Evolutionary conservation across 2,329 filamentous ascomycete genomes (phyloP).

Genomic region (Ophiosphaerella korrae): DNA sequence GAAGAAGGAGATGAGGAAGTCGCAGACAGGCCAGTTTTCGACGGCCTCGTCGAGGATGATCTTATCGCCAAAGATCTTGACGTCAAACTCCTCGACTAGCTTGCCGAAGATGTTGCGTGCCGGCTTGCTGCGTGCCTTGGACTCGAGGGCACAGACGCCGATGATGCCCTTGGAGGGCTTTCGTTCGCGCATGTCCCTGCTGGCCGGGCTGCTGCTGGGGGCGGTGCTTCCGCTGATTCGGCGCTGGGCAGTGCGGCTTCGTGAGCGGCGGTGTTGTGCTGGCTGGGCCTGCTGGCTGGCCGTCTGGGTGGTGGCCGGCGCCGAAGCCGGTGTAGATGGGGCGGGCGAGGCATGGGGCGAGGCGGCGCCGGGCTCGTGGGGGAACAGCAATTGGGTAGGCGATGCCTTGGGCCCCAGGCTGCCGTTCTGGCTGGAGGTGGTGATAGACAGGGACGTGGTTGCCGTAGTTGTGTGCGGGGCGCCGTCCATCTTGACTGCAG

Average conservation of each 20-base stretch:
- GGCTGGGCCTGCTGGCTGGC: slow-evolving; percentile 18
- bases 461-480: slow-evolving; percentile 49
- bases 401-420: slow-evolving; percentile 46
- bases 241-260: slow-evolving; percentile 63
- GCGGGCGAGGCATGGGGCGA: slow-evolving; percentile 10
- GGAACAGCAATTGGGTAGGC: slow-evolving; percentile 44
- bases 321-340: slow-evolving; percentile 3
- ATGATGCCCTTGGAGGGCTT: slow-evolving; percentile 67
- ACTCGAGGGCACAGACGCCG: slow-evolving; percentile 91
- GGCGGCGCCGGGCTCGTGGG: slow-evolving; percentile 31
- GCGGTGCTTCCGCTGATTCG: slow-evolving; percentile 81
- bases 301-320: slow-evolving; percentile 24
- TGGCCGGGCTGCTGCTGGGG: slow-evolving; percentile 81
- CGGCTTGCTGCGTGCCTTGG: slow-evolving; percentile 95
- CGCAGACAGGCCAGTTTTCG: slow-evolving; percentile 94
- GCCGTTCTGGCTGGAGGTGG: slow-evolving; percentile 52
- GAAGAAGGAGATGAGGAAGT: slow-evolving; percentile 98
- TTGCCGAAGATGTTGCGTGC: slow-evolving; percentile 95
- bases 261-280: slow-evolving; percentile 37
- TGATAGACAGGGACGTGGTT: slow-evolving; percentile 51
- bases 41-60: slow-evolving; percentile 96
- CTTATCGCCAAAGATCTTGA: slow-evolving; percentile 97
- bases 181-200: slow-evolving; percentile 61
- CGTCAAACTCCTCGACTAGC: slow-evolving; percentile 91
- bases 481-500: slow-evolving; percentile 34